Percentiles rank a stretch among this genome's conserved stretches.
Conservation (phyloP, 202 grass and related monocot species). For the Schoenoplectus triqueter region DNA sequence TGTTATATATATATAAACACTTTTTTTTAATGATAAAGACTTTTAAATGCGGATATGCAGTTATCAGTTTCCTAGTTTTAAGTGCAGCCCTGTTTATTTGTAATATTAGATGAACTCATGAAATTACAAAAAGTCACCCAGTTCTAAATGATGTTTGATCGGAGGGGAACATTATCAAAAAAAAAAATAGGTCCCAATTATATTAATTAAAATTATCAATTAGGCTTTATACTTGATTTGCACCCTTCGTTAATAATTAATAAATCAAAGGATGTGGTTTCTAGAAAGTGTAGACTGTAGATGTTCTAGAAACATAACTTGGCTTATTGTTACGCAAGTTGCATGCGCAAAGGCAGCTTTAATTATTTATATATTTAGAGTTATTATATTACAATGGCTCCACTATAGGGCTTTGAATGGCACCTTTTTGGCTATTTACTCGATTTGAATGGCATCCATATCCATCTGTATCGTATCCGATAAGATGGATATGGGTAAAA, state of each 20-base stretch:
- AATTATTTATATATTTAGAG: not conserved
- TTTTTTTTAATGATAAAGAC: too few relatives aligned
- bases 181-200: not conserved
- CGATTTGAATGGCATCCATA: too few relatives aligned
- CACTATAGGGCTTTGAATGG: too few relatives aligned
- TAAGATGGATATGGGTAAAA: too few relatives aligned
- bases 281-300: not conserved
- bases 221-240: not conserved
- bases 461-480: too few relatives aligned
- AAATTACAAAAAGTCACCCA: too few relatives aligned
- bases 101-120: too few relatives aligned
- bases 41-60: not conserved
- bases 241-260: not conserved
- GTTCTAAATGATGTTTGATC: not conserved
- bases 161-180: not conserved
- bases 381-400: too few relatives aligned
- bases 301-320: conserved; percentile 15
- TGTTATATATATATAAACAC: too few relatives aligned
- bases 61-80: not conserved
- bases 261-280: conserved; percentile 13
- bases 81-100: too few relatives aligned
- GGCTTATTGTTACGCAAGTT: too few relatives aligned
- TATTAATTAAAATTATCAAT: not conserved
- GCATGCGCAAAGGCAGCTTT: not conserved
- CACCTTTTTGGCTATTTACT: too few relatives aligned